Percentiles rank a stretch among this genome's conserved stretches.
Conservation (phyloP, 2,329 filamentous ascomycete genomes). For the Chrysoporthe austroafricana region DNA sequence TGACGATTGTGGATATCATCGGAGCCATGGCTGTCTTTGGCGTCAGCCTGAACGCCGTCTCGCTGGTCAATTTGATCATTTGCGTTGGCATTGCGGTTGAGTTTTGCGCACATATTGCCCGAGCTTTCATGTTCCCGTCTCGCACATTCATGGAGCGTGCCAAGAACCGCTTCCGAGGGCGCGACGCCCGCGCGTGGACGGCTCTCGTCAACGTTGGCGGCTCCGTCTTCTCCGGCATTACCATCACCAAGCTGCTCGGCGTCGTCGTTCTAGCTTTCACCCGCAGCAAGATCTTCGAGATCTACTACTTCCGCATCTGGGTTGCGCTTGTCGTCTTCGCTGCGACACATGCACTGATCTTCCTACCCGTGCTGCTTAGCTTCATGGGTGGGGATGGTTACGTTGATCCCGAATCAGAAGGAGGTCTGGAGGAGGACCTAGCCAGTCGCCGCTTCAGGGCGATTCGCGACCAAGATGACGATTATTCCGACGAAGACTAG, state of each 20-base stretch:
- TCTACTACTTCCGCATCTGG: slow-evolving; percentile 99
- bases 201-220: slow-evolving; percentile 93
- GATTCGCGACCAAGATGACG: slow-evolving; percentile 73
- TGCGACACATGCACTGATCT: slow-evolving; percentile 84
- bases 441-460: slow-evolving; percentile 78
- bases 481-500: slow-evolving; percentile 73
- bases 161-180: slow-evolving; percentile 76
- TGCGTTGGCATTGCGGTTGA: slow-evolving; percentile 96
- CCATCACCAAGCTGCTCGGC: slow-evolving; percentile 90
- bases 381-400: slow-evolving; percentile 87
- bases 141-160: slow-evolving; percentile 80
- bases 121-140: slow-evolving; percentile 93
- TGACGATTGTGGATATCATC: slow-evolving; percentile 93
- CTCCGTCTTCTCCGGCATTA: slow-evolving; percentile 95
- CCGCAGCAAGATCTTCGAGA: slow-evolving; percentile 96
- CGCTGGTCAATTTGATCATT: slow-evolving; percentile 93
- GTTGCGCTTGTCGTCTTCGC: slow-evolving; percentile 88
- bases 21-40: slow-evolving; percentile 89
- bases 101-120: slow-evolving; percentile 95
- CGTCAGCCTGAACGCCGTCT: slow-evolving; percentile 93
- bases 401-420: slow-evolving; percentile 82
- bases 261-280: slow-evolving; percentile 94
- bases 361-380: slow-evolving; percentile 87
- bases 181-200: slow-evolving; percentile 87
- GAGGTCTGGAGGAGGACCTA: slow-evolving; percentile 87